Evolutionary conservation across 805 yeast genomes (phyloP).

Genomic region (Hanseniaspora guilliermondii): DNA sequence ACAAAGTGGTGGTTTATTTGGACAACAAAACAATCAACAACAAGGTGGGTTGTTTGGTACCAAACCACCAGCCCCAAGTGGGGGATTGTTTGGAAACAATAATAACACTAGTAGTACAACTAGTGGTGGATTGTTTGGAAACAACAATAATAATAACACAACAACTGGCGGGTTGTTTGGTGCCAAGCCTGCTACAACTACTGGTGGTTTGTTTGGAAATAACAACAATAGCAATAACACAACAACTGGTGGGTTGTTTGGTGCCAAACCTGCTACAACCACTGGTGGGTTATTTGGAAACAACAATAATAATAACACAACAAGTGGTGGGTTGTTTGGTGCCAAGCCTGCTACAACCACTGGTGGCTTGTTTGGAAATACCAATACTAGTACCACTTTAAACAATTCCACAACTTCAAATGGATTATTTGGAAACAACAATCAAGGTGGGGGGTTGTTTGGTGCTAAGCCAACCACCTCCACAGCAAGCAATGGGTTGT

Average conservation of each 20-base stretch:
- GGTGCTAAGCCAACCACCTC: conserved; percentile 20
- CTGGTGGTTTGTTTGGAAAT: conserved; percentile 32
- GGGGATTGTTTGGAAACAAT: conserved; percentile 24
- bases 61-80: conserved; percentile 19
- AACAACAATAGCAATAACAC: conserved; percentile 21
- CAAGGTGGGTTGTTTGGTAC: conserved; percentile 23
- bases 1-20: conserved; percentile 35
- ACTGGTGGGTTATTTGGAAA: conserved; percentile 31
- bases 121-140: conserved; percentile 36
- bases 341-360: conserved; percentile 13
- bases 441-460: conserved; percentile 24
- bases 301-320: conserved; percentile 14
- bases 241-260: conserved; percentile 25
- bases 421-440: conserved; percentile 30
- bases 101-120: conserved; percentile 13
- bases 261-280: conserved; percentile 13
- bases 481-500: conserved; percentile 19
- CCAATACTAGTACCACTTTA: conserved; percentile 12
- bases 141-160: conserved; percentile 19
- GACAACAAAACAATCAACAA: conserved; percentile 23
- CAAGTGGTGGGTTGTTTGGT: conserved; percentile 24
- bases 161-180: conserved; percentile 17
- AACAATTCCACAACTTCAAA: conserved; percentile 25
- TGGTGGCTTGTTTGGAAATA: conserved; percentile 31
- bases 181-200: conserved; percentile 13